Base-by-base conservation (phyloP, 257 asterid species). In the Solanum commersonii region DNA sequence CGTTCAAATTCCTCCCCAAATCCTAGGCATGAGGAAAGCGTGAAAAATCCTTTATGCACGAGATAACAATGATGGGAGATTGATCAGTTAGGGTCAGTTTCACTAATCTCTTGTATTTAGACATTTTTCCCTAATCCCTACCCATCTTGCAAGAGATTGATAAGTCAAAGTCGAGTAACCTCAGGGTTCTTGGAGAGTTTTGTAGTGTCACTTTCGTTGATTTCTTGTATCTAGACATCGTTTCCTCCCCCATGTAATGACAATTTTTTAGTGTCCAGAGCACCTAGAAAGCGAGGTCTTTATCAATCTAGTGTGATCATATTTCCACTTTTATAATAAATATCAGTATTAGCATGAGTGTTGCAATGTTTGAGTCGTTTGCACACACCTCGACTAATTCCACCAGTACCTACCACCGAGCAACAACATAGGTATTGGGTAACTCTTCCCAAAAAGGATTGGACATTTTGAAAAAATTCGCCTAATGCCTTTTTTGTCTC, bases 1-100 rank as follows among this genome's bases (percentile, higher is more conserved):
- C 49, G 86, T 74, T 88, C 86, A 84, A 73, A 83, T 81, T 38
- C 93, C 31, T 87, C 93, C 16, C 89, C 71, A 90, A 86, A 90
- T 93, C 90, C 37, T 12, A 27, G 16, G 33, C 10, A 1, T 27
- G 35, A 67, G 49, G 31, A 15, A 77, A 77, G 35, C 20, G 1
- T 77, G 34, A 65, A n/a, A 10, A 65, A 65, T 65, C 72, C 33
- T 65, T 23, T 38, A 11, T 38, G 33, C 11, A 2, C 13, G 84
- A n/a, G 34, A 77, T 77, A n/a, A 40, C 11, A 77, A 13, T 77
- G 14, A 38, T 5, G 25, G 34, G 59, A 76, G 33, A 38, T 38
- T 76, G 34, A 38, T 14, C 12, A 2, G 33, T 11, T 38, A 78
- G 84, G 4, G 72, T 65, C 31, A 65, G 8, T 65, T 65, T n/a